Evolutionary conservation across 2,329 filamentous ascomycete genomes (phyloP), one percentile per base, ranked within the genome.

Genomic region (Penicillium sp.): DNA sequence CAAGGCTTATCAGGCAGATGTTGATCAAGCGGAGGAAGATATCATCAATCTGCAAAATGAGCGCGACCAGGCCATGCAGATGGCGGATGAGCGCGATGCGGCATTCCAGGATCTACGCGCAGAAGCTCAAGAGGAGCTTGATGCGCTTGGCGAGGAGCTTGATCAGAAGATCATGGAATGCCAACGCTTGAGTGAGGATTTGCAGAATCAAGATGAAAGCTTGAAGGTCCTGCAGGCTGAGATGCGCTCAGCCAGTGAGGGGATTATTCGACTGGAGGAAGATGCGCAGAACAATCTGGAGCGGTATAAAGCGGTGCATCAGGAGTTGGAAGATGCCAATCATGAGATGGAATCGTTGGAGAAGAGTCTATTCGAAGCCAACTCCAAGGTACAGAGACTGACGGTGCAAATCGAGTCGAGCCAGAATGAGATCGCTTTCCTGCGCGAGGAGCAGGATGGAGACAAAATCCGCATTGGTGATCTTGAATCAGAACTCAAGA

Each of bases 381-480:
- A 91, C 63, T 83, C 86, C 58, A 97, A 97, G 75, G 85, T 86
- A 41, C 86, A 95, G 61, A 82, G 90, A 45, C 77, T 97, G 3
- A 85, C 86, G 4, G 88, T 98, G 29, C 90, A 97, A 64, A 85
- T 91, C 55, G 93, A 98, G 69, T 95, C 88, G 4, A 85, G 86
- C 48, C 91, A 96, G 60, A 85, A 85, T 50, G 93, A 98, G 68
- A 94, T 97, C 69, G 84, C 88, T 1, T 98, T 98, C 77, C 70
- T 98, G 43, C 84, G 93, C 1, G 93, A 98, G 65, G 93, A 98
- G 73, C 93, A 98, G 68, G 93, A 98, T 69, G 82, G 81, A 13
- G 93, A 98, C 74, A 98, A 98, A 77, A 95, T 98, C 66, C 90
- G 90, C 70, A 97, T 98, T 61, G 89, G 91, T 34, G 90, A 97